Evolutionary conservation across 164 flowering plant genomes (phyloP).

Genomic region (Piper betle): DNA sequence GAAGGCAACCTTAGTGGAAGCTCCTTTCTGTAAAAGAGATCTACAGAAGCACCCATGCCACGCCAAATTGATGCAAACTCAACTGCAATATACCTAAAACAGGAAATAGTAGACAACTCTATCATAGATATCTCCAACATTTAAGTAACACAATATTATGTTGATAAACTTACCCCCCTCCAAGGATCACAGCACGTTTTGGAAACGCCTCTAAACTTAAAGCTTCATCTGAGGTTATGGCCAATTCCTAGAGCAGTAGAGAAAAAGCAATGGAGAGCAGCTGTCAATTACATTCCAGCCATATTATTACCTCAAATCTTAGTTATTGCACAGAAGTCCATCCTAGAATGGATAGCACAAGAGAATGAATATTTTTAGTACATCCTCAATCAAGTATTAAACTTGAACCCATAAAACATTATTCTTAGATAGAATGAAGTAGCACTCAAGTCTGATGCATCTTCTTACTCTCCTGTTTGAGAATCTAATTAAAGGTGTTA

Average conservation of each 20-base stretch:
- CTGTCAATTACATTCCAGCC: not conserved
- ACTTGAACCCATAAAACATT: too few species aligned
- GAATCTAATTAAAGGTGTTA: not conserved
- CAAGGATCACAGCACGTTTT: conserved; percentile 72
- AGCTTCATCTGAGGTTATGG: conserved; percentile 95
- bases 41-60: conserved; percentile 84
- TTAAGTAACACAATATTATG: too few species aligned
- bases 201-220: conserved; percentile 94
- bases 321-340: too few species aligned
- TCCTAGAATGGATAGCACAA: too few species aligned
- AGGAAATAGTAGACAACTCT: conserved; percentile 1
- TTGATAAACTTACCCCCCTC: conserved; percentile 63
- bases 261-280: not conserved
- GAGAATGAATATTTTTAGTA: too few species aligned
- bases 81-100: conserved; percentile 80
- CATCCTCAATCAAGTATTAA: too few species aligned
- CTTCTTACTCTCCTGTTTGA: not conserved
- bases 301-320: not conserved
- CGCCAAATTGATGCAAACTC: conserved; percentile 99
- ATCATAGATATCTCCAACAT: not conserved
- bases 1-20: conserved; percentile 74
- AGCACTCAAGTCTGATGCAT: too few species aligned
- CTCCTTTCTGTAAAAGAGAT: conserved; percentile 73
- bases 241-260: conserved; percentile 49
- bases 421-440: too few species aligned